Evolutionary conservation across 257 asterid genomes (phyloP), one percentile per base, ranked within the genome.

Genomic region (Solanum etuberosum): DNA sequence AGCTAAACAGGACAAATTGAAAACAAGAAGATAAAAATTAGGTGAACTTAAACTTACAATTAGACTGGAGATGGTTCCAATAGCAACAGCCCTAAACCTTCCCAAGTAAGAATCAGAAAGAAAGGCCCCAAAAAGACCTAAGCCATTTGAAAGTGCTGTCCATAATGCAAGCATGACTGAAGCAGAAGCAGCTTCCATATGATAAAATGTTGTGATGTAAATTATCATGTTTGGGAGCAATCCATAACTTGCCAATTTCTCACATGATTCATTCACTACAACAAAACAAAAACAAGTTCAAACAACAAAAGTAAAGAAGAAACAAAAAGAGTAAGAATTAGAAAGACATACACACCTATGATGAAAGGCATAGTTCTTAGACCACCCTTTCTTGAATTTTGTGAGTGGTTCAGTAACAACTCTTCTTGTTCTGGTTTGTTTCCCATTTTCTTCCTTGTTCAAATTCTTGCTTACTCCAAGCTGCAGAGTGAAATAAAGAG

Each of bases 261-360:
- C 88, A 46, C 67, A 74, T 57, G 90, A 59, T 42, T 88, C 90
- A 84, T 73, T 84, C 85, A 84, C 90, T 88, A 37, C 74, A 87
- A 83, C 13, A 23, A 48, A 48, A 23, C 70, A 61, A 23, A 61
- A 61, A 23, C 13, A 54, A 54, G 63, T n/a, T 61, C 70, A 61
- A 61, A 61, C n/a, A 21, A 21, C 13, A 21, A 20, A 61, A 61
- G 29, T 61, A 10, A 3, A 54, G 18, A 85, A 6, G 21, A 43
- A 10, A 7, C n/a, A 18, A 25, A 54, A 18, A 18, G 63, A 54
- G n/a, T 51, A 18, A 0, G 23, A 51, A 51, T 51, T 51, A 51
- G 61, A 54, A 54, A 54, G 63, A 54, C n/a, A 54, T 20, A 20
- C n/a, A 3, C 63, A 54, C 63, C 63, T 27, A 87, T 81, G 73